Conservation (phyloP, 2,329 filamentous ascomycete species). For the Fusarium fracticaudum region DNA sequence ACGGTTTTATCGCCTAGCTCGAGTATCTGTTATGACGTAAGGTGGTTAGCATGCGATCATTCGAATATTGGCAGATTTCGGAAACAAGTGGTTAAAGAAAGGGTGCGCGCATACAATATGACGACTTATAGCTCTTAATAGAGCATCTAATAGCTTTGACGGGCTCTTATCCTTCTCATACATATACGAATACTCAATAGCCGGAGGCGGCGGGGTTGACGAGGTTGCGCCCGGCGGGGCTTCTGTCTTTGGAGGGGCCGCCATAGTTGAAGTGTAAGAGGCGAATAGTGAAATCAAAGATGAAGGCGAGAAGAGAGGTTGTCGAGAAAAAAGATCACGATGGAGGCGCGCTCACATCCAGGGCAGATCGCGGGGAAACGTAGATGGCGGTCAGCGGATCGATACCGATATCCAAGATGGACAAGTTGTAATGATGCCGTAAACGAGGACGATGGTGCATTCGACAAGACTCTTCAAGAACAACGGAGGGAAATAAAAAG, state of each 20-base stretch:
- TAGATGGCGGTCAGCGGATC: conserved; percentile 33
- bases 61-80: not conserved
- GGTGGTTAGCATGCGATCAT: conserved; percentile 29
- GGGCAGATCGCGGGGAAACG: conserved; percentile 31
- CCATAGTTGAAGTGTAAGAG: conserved; percentile 31
- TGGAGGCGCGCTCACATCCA: conserved; percentile 32
- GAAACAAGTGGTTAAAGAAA: not conserved
- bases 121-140: conserved; percentile 73
- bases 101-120: conserved; percentile 69
- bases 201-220: conserved; percentile 40
- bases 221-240: conserved; percentile 34
- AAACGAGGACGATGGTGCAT: conserved; percentile 30
- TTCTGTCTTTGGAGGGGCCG: conserved; percentile 39
- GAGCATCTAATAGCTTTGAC: conserved; percentile 71
- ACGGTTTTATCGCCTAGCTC: conserved; percentile 67
- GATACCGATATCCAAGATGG: conserved; percentile 21
- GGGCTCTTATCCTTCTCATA: conserved; percentile 75
- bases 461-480: not conserved
- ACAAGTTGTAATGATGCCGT: conserved; percentile 11
- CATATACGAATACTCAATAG: conserved; percentile 69
- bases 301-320: conserved; percentile 2
- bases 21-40: conserved; percentile 54
- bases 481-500: not conserved
- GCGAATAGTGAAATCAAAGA: not conserved
- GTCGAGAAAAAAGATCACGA: conserved; percentile 1